Conservation (phyloP, 768 basidiomycete genomes). For the Termitomyces sp. region DNA sequence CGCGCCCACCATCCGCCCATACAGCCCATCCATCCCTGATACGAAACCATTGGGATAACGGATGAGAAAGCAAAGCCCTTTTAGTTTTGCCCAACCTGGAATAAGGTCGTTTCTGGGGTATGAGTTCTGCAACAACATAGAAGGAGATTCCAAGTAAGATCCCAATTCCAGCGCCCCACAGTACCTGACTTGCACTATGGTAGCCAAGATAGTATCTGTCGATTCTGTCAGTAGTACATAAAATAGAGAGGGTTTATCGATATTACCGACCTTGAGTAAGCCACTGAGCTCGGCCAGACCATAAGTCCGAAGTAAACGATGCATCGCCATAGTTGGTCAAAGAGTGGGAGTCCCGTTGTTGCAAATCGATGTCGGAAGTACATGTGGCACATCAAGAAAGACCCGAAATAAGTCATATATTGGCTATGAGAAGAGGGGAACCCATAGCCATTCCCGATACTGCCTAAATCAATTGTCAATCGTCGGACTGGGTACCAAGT, state of each 20-base stretch:
- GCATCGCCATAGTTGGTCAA: conserved; percentile 48
- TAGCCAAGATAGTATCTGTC: conserved; percentile 65
- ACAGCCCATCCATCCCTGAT: conserved; percentile 80
- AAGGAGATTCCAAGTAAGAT: conserved; percentile 41
- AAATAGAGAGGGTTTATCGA: background rate
- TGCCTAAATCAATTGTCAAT: conserved; percentile 27
- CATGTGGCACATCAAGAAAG: conserved; percentile 72
- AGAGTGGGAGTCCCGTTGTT: conserved; percentile 38
- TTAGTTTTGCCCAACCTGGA: conserved; percentile 50
- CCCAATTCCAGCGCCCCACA: conserved; percentile 73
- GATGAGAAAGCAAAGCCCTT: conserved; percentile 44
- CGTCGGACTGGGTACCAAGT: background rate
- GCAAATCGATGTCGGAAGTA: conserved; percentile 62
- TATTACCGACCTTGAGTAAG: conserved; percentile 64
- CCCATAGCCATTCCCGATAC: conserved; percentile 68
- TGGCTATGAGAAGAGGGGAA: conserved; percentile 89
- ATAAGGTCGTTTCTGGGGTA: conserved; percentile 48
- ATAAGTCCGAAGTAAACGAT: conserved; percentile 44
- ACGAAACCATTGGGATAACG: conserved; percentile 57
- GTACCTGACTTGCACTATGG: conserved; percentile 65
- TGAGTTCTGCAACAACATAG: conserved; percentile 51
- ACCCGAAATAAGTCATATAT: conserved; percentile 83
- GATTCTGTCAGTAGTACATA: background rate
- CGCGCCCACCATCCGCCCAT: conserved; percentile 75
- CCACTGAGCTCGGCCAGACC: conserved; percentile 58